Conservation (phyloP, 2,329 filamentous ascomycete genomes). For the Penicillium sp. region DNA sequence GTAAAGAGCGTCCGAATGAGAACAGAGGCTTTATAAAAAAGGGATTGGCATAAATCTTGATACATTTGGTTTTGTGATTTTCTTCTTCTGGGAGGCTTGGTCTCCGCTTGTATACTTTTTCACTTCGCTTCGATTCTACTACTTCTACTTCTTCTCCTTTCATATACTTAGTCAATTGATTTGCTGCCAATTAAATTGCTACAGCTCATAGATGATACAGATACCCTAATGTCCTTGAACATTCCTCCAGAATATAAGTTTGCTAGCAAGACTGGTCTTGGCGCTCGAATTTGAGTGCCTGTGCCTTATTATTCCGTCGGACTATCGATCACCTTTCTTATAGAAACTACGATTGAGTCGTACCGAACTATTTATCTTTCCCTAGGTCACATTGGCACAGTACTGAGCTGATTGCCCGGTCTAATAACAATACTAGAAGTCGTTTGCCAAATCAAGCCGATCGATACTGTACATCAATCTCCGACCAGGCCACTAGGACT, state of each 20-base stretch:
- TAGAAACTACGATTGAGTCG: too few species aligned
- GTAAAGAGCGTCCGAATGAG: conserved; percentile 12
- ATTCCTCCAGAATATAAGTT: background rate
- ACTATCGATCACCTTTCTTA: too few species aligned
- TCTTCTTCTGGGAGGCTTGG: conserved; percentile 18
- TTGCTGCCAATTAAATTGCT: background rate
- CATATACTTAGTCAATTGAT: background rate
- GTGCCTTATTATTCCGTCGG: too few species aligned
- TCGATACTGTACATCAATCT: too few species aligned
- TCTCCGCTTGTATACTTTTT: conserved; percentile 22
- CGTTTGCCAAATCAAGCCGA: too few species aligned
- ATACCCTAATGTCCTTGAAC: background rate
- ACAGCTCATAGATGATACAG: background rate
- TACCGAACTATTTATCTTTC: too few species aligned
- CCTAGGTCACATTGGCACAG: too few species aligned
- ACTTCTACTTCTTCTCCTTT: conserved; percentile 14
- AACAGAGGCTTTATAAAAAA: conserved; percentile 11
- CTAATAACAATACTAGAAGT: too few species aligned
- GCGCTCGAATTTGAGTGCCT: too few species aligned
- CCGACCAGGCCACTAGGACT: too few species aligned
- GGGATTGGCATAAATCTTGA: conserved; percentile 11
- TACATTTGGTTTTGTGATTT: conserved; percentile 17
- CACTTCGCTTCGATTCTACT: conserved; percentile 18
- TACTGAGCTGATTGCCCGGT: too few species aligned
- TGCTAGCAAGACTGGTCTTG: too few species aligned